Evolutionary conservation across 345 rosid species (phyloP).

Genomic region (Populus pruinosa): DNA sequence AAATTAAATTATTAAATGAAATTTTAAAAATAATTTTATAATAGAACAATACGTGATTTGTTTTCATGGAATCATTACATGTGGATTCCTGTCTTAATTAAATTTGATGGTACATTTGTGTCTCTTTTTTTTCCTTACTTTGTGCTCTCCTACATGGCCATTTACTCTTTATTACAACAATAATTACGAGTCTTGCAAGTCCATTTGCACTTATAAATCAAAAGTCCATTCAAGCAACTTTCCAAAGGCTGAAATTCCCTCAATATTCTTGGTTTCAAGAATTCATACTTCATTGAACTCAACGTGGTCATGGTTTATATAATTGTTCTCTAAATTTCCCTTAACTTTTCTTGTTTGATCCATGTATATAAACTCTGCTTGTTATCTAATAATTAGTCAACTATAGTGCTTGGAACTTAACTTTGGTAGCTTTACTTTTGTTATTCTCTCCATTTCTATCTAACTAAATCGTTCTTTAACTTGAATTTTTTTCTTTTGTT

Average conservation of each 20-base stretch:
- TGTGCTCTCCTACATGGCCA: neutral
- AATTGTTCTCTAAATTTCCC: no score
- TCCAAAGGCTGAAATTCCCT: neutral
- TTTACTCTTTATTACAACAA: neutral
- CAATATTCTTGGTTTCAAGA: neutral
- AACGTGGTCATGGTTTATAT: neutral
- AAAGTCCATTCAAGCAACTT: neutral
- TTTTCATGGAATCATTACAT: neutral
- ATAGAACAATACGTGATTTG: neutral
- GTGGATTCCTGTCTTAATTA: neutral
- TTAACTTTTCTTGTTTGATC: no score
- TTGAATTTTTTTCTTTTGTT: neutral
- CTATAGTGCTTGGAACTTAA: no score
- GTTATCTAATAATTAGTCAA: no score
- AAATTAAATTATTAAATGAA: no score
- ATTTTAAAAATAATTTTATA: no score
- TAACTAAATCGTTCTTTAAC: no score
- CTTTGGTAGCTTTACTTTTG: no score
- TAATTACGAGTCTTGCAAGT: neutral
- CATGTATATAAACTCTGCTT: no score
- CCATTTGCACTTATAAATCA: neutral
- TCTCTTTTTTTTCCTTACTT: neutral
- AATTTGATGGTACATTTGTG: neutral
- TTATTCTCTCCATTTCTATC: no score
- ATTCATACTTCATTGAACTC: neutral